Evolutionary conservation across 148 eudicot genomes (phyloP).

Genomic region (Rhododendron kiyosumense): DNA sequence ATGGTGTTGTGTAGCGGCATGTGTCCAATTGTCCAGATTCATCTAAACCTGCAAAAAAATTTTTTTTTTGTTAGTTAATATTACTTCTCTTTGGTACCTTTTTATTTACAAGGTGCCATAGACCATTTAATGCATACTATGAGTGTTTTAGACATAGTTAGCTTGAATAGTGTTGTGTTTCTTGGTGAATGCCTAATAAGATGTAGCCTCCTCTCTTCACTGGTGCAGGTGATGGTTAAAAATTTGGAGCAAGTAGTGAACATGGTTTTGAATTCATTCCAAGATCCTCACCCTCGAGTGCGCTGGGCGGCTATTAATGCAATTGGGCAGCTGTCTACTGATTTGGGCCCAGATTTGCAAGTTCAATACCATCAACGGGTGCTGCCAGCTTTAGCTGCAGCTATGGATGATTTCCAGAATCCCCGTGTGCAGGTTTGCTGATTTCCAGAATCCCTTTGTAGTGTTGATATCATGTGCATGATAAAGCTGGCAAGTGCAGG

Average conservation of each 20-base stretch:
- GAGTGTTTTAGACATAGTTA: not conserved
- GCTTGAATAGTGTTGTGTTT: not conserved
- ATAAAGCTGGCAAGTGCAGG: not conserved
- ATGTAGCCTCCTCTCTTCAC: not conserved
- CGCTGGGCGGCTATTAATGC: constrained; percentile 99
- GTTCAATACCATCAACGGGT: constrained; percentile 72
- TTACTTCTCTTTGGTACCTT: not conserved
- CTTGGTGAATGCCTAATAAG: not conserved
- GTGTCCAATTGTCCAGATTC: not conserved
- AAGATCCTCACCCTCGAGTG: constrained; percentile 92
- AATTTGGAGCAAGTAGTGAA: constrained; percentile 83
- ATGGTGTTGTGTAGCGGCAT: not conserved
- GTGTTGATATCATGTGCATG: not conserved
- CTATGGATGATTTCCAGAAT: constrained; percentile 97
- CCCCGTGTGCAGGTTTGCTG: constrained; percentile 86
- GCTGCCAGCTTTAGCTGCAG: constrained; percentile 76
- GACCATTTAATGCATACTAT: not conserved
- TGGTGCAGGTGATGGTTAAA: constrained; percentile 75
- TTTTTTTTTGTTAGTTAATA: not conserved
- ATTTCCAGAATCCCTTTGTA: not conserved
- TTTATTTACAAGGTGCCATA: not conserved
- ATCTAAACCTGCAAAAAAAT: not conserved
- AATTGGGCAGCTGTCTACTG: constrained; percentile 92
- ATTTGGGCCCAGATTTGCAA: constrained; percentile 94
- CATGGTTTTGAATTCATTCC: constrained; percentile 82